Base-by-base conservation (phyloP, 345 rosid genomes). In the Eutrema heterophyllum region DNA sequence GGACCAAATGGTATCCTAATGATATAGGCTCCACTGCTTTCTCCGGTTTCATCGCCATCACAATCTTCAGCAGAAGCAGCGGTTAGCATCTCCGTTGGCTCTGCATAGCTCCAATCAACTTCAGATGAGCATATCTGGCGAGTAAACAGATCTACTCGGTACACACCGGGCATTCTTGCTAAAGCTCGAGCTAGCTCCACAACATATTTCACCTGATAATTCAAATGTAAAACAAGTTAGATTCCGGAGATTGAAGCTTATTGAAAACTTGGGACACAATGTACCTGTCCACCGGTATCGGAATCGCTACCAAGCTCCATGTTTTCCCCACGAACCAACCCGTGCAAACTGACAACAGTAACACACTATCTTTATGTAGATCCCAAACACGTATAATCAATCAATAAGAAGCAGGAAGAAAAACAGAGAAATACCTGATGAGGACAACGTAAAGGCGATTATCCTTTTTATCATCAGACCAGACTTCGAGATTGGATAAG, bases 231-330 rank as follows among this genome's bases (percentile, higher is more conserved):
- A n/a, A 51, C 18, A 40, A 41, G 10, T 26, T 38, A 14, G 30
- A 39, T 9, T 27, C 14, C 2, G 4, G 29, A 56, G 65, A 43
- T 1, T 61, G 33, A 3, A 67, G 26, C 36, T 13, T 57, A 49
- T 29, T 5, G 21, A 54, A 24, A 43, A 33, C 64, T 39, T 51
- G 54, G 13, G 56, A 56, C 32, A 50, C 13, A 73, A 52, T 40
- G 62, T 84, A 94, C 97, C 90, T 95, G 99, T 73, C 97, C 97
- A 44, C 99, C 99, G 1, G 99, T 95, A 79, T 91, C 99, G 6
- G 97, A 95, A 82, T 94, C 98, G 33, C 98, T 82, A 61, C 98
- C 98, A 64, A 94, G 98, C 84, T 94, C 98, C 98, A 94, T 94
- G 59, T 91, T 86, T 32, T 94, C 98, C 55, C 97, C 97, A 49